phyloP scores from a whole-genome alignment of 805 yeast species.

The Saccharomycopsis schoenii region DNA sequence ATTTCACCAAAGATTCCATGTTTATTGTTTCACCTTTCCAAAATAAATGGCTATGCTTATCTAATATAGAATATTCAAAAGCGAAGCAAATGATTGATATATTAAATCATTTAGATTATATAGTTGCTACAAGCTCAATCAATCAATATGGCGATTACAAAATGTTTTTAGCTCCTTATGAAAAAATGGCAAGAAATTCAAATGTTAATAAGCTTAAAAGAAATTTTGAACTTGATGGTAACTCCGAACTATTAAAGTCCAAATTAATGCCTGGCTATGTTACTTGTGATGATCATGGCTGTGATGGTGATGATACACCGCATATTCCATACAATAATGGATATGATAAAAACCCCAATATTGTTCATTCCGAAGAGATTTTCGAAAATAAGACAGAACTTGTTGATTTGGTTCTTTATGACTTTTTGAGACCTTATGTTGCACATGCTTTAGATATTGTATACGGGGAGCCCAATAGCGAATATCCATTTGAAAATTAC shows the following conservation, averaged over 20 bases:
- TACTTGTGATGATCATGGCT: constrained; percentile 77
- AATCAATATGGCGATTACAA: not conserved
- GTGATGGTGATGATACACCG: constrained; percentile 77
- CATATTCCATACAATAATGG: constrained; percentile 40
- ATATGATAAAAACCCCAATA: constrained; percentile 65
- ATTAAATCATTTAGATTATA: constrained; percentile 48
- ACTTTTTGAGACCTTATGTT: constrained; percentile 53
- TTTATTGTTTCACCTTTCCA: constrained; percentile 79
- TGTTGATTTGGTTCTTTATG: constrained; percentile 71
- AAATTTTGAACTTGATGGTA: constrained; percentile 1
- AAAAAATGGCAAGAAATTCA: constrained; percentile 19
- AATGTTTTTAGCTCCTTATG: constrained; percentile 4
- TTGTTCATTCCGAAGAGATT: constrained; percentile 42
- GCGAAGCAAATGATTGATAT: constrained; percentile 46
- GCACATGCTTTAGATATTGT: constrained; percentile 33
- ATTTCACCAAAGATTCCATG: constrained; percentile 69
- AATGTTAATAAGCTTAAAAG: not conserved
- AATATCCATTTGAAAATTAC: constrained; percentile 29
- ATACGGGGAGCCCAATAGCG: constrained; percentile 26
- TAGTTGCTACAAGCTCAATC: constrained; percentile 21
- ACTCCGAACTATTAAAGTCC: not conserved
- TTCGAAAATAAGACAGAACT: constrained; percentile 22
- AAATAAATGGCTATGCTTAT: constrained; percentile 65
- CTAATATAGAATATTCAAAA: constrained; percentile 43
- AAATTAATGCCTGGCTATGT: constrained; percentile 56